A percentile compares a stretch with the other conserved stretches of the same genome.
phyloP scores from a whole-genome alignment of 805 yeast species.

The Monosporozyma yasuniensis region DNA sequence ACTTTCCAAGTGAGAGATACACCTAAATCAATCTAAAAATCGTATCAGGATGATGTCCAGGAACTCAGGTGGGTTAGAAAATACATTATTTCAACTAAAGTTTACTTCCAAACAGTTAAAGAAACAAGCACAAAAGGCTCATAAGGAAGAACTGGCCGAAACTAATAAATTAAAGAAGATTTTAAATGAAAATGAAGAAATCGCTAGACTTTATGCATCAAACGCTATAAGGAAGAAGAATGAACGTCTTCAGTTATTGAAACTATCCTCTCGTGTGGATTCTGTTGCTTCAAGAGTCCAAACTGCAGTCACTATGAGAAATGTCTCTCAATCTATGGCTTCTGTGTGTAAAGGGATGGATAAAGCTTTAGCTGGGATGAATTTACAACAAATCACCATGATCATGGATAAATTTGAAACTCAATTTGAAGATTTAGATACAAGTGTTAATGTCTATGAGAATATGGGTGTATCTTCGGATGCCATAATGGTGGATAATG shows the following conservation, averaged over 20 bases:
- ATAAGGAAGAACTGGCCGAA: constrained; percentile 82
- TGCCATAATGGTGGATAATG: constrained; percentile 87
- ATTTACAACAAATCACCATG: constrained; percentile 80
- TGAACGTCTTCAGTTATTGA: constrained; percentile 71
- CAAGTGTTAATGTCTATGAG: constrained; percentile 88
- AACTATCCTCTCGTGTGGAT: constrained; percentile 83
- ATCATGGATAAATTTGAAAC: constrained; percentile 96
- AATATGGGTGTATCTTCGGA: constrained; percentile 80
- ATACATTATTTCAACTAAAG: constrained; percentile 33
- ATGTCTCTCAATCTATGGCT: constrained; percentile 90
- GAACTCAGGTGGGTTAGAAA: constrained; percentile 27
- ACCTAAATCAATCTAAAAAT: background rate
- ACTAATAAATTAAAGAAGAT: constrained; percentile 78
- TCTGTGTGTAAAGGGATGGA: constrained; percentile 94
- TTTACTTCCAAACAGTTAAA: constrained; percentile 91
- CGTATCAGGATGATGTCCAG: constrained; percentile 20
- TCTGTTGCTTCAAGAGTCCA: constrained; percentile 94
- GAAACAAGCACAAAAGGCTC: constrained; percentile 83
- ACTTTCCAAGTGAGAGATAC: background rate
- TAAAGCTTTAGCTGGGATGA: constrained; percentile 90
- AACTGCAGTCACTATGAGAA: constrained; percentile 96
- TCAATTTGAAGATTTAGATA: constrained; percentile 93
- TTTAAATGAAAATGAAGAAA: constrained; percentile 48
- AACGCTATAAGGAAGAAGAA: constrained; percentile 88
- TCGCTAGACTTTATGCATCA: constrained; percentile 89